Percentiles rank a stretch among this genome's conserved stretches.
Evolutionary conservation across 129 eudicot genomes (phyloP).

Genomic region (Tagetes patula): DNA sequence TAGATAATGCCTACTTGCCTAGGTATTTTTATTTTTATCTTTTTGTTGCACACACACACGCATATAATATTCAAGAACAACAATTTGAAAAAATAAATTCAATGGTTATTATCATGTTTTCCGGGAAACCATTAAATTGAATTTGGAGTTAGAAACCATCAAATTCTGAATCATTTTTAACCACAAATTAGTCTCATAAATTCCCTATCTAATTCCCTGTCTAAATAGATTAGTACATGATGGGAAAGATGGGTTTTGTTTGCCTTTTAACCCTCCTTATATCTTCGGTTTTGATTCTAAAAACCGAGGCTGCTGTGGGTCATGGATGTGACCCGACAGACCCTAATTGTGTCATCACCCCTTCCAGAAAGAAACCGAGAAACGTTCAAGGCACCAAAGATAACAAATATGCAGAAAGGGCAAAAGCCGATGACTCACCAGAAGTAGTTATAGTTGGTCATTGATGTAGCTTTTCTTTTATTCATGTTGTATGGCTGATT

Average conservation of each 20-base stretch:
- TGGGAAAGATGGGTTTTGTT: conserved; percentile 29
- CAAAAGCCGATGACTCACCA: conserved; percentile 29
- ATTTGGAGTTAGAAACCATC: conserved; percentile 6
- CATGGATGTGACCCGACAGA: conserved; percentile 33
- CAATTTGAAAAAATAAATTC: background rate
- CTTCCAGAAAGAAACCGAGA: conserved; percentile 23
- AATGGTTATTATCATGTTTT: background rate
- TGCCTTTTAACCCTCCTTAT: conserved; percentile 25
- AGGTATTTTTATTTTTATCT: background rate
- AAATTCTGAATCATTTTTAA: background rate
- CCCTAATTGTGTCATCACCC: conserved; percentile 27
- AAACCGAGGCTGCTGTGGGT: conserved; percentile 6
- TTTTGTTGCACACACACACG: background rate
- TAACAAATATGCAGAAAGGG: conserved; percentile 15
- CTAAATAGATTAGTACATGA: background rate
- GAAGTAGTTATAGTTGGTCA: conserved; percentile 46
- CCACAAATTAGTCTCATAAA: conserved; percentile 5
- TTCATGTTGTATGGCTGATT: background rate
- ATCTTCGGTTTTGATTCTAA: conserved; percentile 25
- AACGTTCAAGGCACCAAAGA: conserved; percentile 24
- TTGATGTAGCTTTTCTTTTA: conserved; percentile 7
- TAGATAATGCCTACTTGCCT: background rate
- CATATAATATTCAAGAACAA: background rate
- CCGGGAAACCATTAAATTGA: conserved; percentile 9
- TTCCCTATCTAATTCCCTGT: conserved; percentile 2